Conservation (phyloP, 225 moss, liverwort and hornwort species). For the Anthoceros angustus region DNA sequence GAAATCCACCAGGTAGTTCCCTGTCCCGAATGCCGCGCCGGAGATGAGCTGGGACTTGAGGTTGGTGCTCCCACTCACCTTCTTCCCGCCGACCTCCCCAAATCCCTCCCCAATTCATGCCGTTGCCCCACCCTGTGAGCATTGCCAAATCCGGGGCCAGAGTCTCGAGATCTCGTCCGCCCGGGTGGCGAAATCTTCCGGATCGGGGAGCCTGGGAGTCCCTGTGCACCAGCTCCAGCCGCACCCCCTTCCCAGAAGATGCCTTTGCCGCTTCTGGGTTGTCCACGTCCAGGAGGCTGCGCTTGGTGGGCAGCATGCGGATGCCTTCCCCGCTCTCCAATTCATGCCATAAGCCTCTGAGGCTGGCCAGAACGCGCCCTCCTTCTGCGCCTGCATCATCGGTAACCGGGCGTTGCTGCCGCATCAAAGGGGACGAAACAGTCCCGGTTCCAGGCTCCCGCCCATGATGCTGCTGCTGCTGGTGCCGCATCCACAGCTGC, state of each 20-base stretch:
- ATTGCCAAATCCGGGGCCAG: not conserved
- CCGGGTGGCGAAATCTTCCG: not conserved
- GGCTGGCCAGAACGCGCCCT: not conserved
- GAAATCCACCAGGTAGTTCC: constrained; percentile 14
- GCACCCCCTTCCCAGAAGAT: not conserved
- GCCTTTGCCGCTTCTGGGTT: no score
- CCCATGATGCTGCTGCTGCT: not conserved
- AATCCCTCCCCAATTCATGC: not conserved
- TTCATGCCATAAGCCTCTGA: not conserved
- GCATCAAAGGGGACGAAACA: not conserved
- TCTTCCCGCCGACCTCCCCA: not conserved
- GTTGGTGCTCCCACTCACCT: not conserved
- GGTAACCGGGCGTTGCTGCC: not conserved
- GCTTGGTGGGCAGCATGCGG: no score
- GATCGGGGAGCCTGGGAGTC: not conserved
- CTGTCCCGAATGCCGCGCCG: not conserved
- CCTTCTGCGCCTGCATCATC: not conserved
- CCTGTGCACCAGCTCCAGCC: not conserved
- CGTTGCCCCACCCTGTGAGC: not conserved
- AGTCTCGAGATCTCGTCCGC: not conserved
- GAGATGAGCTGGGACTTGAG: not conserved
- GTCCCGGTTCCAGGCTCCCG: no score
- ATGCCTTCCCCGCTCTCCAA: not conserved
- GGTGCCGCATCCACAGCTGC: not conserved
- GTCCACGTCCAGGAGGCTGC: no score